A percentile compares a stretch with the other conserved stretches of the same genome.
Conservation (phyloP, 169 alveolate species). For the Plasmodium relictum region DNA sequence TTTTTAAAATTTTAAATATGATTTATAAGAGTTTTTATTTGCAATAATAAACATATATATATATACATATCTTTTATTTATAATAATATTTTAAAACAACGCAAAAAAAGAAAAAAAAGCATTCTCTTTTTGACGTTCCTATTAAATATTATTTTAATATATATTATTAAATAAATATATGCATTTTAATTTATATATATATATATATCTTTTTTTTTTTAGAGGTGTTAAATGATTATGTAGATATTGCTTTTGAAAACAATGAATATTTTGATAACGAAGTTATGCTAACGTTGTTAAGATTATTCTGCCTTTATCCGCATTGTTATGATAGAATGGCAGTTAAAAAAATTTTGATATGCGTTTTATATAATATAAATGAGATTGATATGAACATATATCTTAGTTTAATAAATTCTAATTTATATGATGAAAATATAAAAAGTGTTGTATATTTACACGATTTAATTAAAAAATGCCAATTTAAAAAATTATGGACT, state of each 20-base stretch:
- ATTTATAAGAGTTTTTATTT: not conserved
- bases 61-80: not conserved
- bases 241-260: slow-evolving; percentile 62
- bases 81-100: too few species aligned
- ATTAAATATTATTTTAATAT: not conserved
- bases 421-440: slow-evolving; percentile 66
- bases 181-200: not conserved
- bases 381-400: slow-evolving; percentile 62
- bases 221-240: slow-evolving; percentile 68
- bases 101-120: too few species aligned
- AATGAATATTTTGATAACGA: slow-evolving; percentile 72
- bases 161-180: slow-evolving; percentile 1
- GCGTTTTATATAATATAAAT: slow-evolving; percentile 68
- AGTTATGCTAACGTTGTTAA: slow-evolving; percentile 64
- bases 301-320: slow-evolving; percentile 70
- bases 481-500: slow-evolving; percentile 52
- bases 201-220: not conserved
- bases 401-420: slow-evolving; percentile 60
- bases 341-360: slow-evolving; percentile 64
- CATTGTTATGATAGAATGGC: slow-evolving; percentile 63
- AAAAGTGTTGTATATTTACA: slow-evolving; percentile 44
- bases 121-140: too few species aligned
- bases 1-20: not conserved
- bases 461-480: slow-evolving; percentile 57
- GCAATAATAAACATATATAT: not conserved